These are phyloP conservation scores for Alternaria metachromatica DNA, from an alignment of 2,329 filamentous ascomycete species.

Conservation along the genomic window DNA sequence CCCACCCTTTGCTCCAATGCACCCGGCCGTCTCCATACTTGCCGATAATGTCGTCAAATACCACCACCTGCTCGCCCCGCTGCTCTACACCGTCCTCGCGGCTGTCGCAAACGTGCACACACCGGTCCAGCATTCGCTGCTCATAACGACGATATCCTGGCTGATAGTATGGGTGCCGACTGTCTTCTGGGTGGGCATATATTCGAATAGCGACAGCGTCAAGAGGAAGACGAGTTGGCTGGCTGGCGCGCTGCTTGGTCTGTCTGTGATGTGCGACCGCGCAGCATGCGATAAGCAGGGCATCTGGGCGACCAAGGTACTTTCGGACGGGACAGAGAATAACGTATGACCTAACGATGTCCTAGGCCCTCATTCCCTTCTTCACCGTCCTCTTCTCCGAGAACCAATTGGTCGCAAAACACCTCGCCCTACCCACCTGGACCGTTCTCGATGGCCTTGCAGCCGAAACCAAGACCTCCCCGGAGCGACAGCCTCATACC, in stretches of 20 bases:
- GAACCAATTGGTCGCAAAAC: conserved; percentile 32
- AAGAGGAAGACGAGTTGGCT: conserved; percentile 46
- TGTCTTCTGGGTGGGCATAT: conserved; percentile 42
- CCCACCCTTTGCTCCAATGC: conserved; percentile 44
- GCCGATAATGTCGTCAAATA: conserved; percentile 43
- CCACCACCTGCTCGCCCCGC: conserved; percentile 41
- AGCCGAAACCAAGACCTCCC: conserved; percentile 16
- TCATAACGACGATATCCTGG: conserved; percentile 54
- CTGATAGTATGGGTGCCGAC: conserved; percentile 47
- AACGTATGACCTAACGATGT: too few species aligned
- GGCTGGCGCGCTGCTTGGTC: conserved; percentile 51
- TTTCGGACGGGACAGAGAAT: background rate
- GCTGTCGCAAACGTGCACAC: conserved; percentile 43
- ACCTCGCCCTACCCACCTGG: conserved; percentile 32
- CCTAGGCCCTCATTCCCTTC: conserved; percentile 45
- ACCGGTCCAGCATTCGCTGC: conserved; percentile 50
- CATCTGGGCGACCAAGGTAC: conserved; percentile 56
- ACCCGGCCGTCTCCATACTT: conserved; percentile 39
- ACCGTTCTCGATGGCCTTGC: conserved; percentile 27
- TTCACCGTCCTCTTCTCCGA: conserved; percentile 41
- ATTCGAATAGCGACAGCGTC: conserved; percentile 32
- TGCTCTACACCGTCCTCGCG: conserved; percentile 45
- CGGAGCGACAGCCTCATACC: conserved; percentile 22
- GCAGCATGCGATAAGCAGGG: conserved; percentile 52
- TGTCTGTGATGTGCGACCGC: conserved; percentile 54